These are phyloP conservation scores for Achlya hypogyna DNA, from an alignment of 352 stramenopile species.

Conservation along the genomic window DNA sequence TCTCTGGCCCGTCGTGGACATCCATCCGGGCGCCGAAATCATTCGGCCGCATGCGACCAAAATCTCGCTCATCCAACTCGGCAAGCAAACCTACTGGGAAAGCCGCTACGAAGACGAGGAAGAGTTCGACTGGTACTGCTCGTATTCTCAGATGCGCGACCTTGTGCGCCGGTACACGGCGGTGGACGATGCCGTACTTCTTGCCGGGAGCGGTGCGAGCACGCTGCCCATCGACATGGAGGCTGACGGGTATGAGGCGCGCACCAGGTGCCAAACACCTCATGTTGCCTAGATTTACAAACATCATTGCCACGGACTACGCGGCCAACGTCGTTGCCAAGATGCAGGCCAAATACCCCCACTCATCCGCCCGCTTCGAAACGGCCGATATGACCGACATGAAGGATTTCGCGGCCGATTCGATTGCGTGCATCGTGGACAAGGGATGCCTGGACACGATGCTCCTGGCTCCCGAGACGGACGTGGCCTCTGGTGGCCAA, in stretches of 20 bases:
- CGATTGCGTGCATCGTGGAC: conserved; percentile 41
- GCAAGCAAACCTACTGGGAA: conserved; percentile 54
- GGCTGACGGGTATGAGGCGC: conserved; percentile 27
- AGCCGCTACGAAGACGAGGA: conserved; percentile 38
- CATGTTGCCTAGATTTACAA: conserved; percentile 11
- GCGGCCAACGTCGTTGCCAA: conserved; percentile 44
- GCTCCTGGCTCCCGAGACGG: conserved; percentile 41
- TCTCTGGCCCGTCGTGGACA: conserved; percentile 31
- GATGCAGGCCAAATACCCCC: conserved; percentile 31
- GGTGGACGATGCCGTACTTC: conserved; percentile 28
- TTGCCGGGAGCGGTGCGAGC: conserved; percentile 41
- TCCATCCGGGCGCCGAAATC: conserved; percentile 27
- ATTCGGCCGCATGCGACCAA: conserved; percentile 39
- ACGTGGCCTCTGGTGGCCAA: conserved; percentile 25
- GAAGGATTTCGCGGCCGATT: conserved; percentile 28
- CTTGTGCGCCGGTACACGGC: conserved; percentile 28
- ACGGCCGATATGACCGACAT: conserved; percentile 41
- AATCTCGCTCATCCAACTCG: conserved; percentile 45
- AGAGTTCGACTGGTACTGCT: conserved; percentile 52
- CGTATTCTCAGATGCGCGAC: conserved; percentile 36
- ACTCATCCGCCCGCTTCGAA: conserved; percentile 32
- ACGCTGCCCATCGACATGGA: conserved; percentile 41
- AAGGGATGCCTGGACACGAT: conserved; percentile 54
- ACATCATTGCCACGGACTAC: conserved; percentile 45
- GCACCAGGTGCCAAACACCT: neutral